Percentiles rank a stretch among this genome's conserved stretches.
phyloP scores from a whole-genome alignment of 331 rosid genomes.

The Quercus lobata region DNA sequence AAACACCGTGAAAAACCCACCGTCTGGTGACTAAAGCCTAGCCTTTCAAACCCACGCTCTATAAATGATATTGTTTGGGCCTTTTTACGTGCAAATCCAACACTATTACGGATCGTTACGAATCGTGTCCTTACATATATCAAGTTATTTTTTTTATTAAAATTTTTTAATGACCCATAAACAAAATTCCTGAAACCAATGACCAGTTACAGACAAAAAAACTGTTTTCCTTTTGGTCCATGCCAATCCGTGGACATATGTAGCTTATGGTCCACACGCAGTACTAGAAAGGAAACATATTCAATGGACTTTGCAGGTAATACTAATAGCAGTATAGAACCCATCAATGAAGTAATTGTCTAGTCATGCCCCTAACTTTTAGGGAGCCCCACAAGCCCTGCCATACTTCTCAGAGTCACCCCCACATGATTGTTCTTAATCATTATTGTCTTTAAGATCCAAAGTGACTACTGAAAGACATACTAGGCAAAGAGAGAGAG shows the following conservation, averaged over 20 bases:
- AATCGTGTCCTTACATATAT: too few relatives aligned
- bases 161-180: too few relatives aligned
- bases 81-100: too few relatives aligned
- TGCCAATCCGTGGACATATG: neutral
- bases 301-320: conserved; percentile 16
- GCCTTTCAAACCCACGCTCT: too few relatives aligned
- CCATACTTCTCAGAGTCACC: conserved; percentile 46
- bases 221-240: neutral
- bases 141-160: too few relatives aligned
- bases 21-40: too few relatives aligned
- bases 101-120: too few relatives aligned
- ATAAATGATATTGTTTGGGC: too few relatives aligned
- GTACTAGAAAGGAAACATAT: conserved; percentile 13
- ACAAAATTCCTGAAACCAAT: too few relatives aligned
- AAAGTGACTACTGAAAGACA: conserved; percentile 28
- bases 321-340: neutral
- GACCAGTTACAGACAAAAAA: neutral
- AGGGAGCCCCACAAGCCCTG: conserved; percentile 44
- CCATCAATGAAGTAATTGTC: conserved; percentile 32
- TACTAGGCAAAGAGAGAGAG: conserved; percentile 15
- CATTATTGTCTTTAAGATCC: conserved; percentile 33
- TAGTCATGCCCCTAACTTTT: conserved; percentile 25
- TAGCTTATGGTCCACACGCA: conserved; percentile 24
- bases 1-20: too few relatives aligned
- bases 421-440: conserved; percentile 38